A percentile compares a stretch with the other conserved stretches of the same genome.
Conservation (phyloP, 306 rosid genomes). For the Cucurbita ficifolia region DNA sequence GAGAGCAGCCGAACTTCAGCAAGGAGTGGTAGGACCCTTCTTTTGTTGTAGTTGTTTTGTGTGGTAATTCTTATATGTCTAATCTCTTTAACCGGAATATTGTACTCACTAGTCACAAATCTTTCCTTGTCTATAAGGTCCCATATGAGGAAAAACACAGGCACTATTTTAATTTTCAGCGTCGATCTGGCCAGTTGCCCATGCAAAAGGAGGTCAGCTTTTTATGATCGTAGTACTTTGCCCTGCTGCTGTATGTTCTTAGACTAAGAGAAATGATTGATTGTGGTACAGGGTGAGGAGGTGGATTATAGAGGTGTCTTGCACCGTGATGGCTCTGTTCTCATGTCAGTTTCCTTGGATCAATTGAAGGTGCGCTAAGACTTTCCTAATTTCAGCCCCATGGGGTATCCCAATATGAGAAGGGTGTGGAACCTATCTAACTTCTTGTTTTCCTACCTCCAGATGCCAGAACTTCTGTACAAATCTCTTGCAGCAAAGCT, state of each 20-base stretch:
- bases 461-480: constrained; percentile 84
- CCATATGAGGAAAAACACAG: constrained; percentile 90
- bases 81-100: not conserved
- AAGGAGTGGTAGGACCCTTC: constrained; percentile 79
- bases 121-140: constrained; percentile 39
- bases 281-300: constrained; percentile 66
- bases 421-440: not conserved
- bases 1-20: constrained; percentile 65
- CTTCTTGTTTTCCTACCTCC: constrained; percentile 10
- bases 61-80: not conserved
- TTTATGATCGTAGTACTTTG: not conserved
- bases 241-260: not conserved
- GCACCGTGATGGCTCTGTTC: constrained; percentile 97
- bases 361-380: constrained; percentile 58
- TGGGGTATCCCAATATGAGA: not conserved
- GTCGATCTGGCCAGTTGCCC: constrained; percentile 92
- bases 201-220: constrained; percentile 65
- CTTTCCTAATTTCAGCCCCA: not conserved
- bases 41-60: not conserved
- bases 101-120: constrained; percentile 5
- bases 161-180: constrained; percentile 83
- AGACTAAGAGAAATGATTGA: constrained; percentile 3
- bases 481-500: constrained; percentile 86
- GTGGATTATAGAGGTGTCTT: constrained; percentile 88
- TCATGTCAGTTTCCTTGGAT: constrained; percentile 75